phyloP scores from a whole-genome alignment of 1,284 basidiomycete genomes.

The Ceratobasidium sp. region DNA sequence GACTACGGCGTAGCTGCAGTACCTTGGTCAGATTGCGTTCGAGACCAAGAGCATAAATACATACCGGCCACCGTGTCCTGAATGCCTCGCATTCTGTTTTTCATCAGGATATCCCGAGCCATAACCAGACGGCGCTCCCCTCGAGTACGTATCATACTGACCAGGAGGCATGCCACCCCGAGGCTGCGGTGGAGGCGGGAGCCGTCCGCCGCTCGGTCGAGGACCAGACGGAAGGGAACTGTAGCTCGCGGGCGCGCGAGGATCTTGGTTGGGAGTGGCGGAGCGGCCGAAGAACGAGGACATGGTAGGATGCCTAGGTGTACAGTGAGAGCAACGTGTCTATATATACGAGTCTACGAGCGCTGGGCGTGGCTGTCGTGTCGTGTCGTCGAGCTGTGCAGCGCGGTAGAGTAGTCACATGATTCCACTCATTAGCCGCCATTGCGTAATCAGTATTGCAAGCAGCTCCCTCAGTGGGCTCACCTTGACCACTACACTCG shows the following conservation, averaged over 20 bases:
- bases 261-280: constrained; percentile 26
- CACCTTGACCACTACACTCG: not conserved
- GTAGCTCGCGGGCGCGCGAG: constrained; percentile 13
- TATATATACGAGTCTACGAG: constrained; percentile 7
- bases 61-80: constrained; percentile 44
- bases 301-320: not conserved
- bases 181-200: constrained; percentile 52
- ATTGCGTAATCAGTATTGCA: not conserved
- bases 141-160: constrained; percentile 43
- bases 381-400: constrained; percentile 7
- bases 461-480: not conserved
- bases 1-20: constrained; percentile 63
- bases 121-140: constrained; percentile 52
- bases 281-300: constrained; percentile 32
- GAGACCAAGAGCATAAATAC: constrained; percentile 17
- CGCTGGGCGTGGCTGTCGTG: constrained; percentile 11
- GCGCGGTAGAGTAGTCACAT: constrained; percentile 10
- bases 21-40: constrained; percentile 10
- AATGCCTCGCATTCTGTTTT: constrained; percentile 21
- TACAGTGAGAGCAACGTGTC: not conserved
- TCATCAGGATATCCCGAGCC: constrained; percentile 30
- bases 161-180: constrained; percentile 42
- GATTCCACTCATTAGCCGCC: constrained; percentile 10
- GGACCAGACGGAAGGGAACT: constrained; percentile 27
- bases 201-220: constrained; percentile 9